Conservation (phyloP, 129 eudicot genomes). For the Flaveria trinervia region DNA sequence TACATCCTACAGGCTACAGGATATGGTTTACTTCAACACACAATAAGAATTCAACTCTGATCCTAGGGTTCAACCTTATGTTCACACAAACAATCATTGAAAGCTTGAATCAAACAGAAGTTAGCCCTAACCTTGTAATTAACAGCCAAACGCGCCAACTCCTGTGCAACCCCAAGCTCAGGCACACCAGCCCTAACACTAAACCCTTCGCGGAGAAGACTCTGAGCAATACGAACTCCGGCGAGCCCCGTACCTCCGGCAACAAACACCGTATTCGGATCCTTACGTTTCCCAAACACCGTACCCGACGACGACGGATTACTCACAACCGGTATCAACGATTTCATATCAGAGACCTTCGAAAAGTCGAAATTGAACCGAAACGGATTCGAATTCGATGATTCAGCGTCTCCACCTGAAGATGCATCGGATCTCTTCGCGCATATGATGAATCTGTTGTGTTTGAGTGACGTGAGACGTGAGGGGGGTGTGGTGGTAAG, state of each 20-base stretch:
- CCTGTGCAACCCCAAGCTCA: slow-evolving; percentile 79
- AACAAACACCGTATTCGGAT: slow-evolving; percentile 85
- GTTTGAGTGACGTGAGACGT: slow-evolving; percentile 27
- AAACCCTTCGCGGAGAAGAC: slow-evolving; percentile 75
- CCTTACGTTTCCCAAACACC: slow-evolving; percentile 63
- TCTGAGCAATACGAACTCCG: slow-evolving; percentile 74
- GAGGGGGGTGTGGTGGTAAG: slow-evolving; percentile 55
- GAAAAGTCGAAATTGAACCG: slow-evolving; percentile 53
- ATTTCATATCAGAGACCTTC: slow-evolving; percentile 59
- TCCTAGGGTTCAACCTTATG: too few species aligned
- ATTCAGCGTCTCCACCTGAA: slow-evolving; percentile 22
- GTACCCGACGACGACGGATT: slow-evolving; percentile 52
- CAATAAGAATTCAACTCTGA: neutral
- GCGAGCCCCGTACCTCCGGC: slow-evolving; percentile 89
- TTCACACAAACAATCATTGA: too few species aligned
- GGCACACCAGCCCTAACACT: slow-evolving; percentile 89
- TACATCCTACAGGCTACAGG: too few species aligned
- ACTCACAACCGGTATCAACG: slow-evolving; percentile 64
- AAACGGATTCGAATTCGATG: slow-evolving; percentile 47
- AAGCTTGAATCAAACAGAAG: neutral
- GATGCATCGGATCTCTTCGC: slow-evolving; percentile 42
- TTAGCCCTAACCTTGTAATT: slow-evolving; percentile 60
- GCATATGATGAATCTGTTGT: slow-evolving; percentile 40
- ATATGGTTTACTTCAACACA: neutral
- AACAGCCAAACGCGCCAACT: slow-evolving; percentile 82